Conservation (phyloP, 139 green algal species). For the Gonium pectorale region DNA sequence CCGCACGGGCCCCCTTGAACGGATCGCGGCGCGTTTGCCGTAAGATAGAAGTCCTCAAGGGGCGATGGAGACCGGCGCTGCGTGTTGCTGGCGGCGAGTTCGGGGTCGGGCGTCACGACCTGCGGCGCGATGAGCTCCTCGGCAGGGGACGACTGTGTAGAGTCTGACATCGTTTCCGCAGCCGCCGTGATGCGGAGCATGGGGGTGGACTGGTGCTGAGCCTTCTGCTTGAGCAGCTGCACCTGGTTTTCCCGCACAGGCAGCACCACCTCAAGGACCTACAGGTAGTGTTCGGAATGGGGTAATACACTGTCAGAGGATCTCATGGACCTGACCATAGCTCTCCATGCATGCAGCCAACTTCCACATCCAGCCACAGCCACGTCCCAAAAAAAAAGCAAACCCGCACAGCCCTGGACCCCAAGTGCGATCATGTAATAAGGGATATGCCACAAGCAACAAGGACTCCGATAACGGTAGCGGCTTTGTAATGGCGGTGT, state of each 20-base stretch:
- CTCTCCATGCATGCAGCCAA: background rate
- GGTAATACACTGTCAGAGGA: background rate
- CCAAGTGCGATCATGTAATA: background rate
- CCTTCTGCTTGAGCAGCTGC: background rate
- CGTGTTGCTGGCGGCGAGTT: no score
- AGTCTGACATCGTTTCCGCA: no score
- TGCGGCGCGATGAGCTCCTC: no score
- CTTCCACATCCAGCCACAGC: background rate
- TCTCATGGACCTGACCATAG: background rate
- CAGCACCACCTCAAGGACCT: conserved; percentile 29
- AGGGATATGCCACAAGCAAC: background rate
- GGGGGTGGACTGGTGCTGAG: background rate
- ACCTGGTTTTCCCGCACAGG: conserved; percentile 13
- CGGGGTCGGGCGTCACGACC: no score
- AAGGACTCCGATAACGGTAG: background rate
- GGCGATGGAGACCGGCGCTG: background rate
- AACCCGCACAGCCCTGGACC: background rate
- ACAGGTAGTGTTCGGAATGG: background rate
- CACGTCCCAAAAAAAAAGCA: background rate
- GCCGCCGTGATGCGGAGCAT: background rate
- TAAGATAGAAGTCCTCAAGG: background rate
- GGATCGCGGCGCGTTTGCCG: background rate
- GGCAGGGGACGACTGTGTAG: no score
- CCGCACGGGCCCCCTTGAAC: background rate
- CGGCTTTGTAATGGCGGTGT: background rate